phyloP scores from a whole-genome alignment of 169 alveolate genomes.

The Plasmodium gonderi region DNA sequence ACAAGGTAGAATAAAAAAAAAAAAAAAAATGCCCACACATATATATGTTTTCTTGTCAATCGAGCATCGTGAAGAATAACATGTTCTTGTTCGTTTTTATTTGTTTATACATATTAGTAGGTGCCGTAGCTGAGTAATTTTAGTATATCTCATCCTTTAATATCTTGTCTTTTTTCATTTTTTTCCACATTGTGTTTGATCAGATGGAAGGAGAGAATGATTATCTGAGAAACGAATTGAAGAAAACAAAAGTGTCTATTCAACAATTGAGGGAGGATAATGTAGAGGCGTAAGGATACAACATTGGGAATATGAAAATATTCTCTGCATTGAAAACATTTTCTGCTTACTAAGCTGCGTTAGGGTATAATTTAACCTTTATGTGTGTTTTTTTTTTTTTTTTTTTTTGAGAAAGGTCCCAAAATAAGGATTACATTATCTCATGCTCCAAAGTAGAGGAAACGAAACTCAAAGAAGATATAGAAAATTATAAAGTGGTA shows the following conservation, averaged over 20 bases:
- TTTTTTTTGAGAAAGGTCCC: background rate
- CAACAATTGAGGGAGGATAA: constrained; percentile 6
- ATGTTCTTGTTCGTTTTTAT: too few species aligned
- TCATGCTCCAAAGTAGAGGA: constrained; percentile 54
- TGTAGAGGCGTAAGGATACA: constrained; percentile 18
- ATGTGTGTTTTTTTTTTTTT: background rate
- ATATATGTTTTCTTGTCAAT: too few species aligned
- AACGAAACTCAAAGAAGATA: constrained; percentile 39
- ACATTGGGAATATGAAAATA: background rate
- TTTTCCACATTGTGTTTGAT: background rate
- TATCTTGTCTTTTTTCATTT: too few species aligned
- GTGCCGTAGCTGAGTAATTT: too few species aligned
- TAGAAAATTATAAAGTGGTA: constrained; percentile 36
- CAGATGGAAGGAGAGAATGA: constrained; percentile 37
- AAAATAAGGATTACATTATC: constrained; percentile 9
- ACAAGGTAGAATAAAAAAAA: constrained; percentile 11
- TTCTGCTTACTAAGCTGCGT: background rate
- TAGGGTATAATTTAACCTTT: background rate
- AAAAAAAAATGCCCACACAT: background rate
- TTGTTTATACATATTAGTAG: too few species aligned
- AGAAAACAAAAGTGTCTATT: constrained; percentile 5
- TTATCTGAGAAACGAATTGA: constrained; percentile 26
- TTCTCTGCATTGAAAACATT: too few species aligned
- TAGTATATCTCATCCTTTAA: too few species aligned
- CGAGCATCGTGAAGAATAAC: too few species aligned